Evolutionary conservation across 441 rosid genomes (phyloP), one percentile per base, ranked within the genome.

Genomic region (Pelargonium fulgidum): DNA sequence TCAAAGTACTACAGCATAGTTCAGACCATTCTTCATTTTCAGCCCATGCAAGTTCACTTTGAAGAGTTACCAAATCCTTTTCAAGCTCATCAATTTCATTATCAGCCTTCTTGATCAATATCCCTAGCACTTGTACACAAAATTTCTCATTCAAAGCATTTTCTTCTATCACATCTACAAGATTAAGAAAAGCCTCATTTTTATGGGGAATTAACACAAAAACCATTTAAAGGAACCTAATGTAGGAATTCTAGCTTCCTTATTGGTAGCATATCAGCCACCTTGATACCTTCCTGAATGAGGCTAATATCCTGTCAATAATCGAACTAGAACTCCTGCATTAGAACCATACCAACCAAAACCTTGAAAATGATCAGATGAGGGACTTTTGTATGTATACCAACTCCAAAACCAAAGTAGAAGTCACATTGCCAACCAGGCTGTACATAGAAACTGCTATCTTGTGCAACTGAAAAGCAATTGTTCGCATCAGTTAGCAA

Each of bases 91-190:
- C 70, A 3, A 85, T 83, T 72, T 80, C 91, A 66, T 64, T 73
- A 76, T 82, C 81, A n/a, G 85, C 86, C 63, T 85, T 81, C 56
- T 75, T 72, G 10, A 76, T 80, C 81, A 89, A 70, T 13, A 86
- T 78, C 75, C 79, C 65, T 69, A 87, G 81, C 61, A 85, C 91
- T 77, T 75, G 82, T 47, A 81, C 68, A 78, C 96, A 84, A 42
- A 19, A 82, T 62, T 72, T 83, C 75, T 84, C 92, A 13, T 88
- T 82, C 81, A 81, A 67, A 12, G 78, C 84, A 68, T 79, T 76
- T 72, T 85, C 94, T 62, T 92, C 85, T 11, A 87, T 72, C 68
- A 73, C 74, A 72, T 89, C 95, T 91, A 76, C 42, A 48, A 17
- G 24, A 64, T 14, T 14, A 45, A 26, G 48, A 70, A 76, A 11